phyloP scores from a whole-genome alignment of 1,284 basidiomycete species.

The Abortiporus biennis region DNA sequence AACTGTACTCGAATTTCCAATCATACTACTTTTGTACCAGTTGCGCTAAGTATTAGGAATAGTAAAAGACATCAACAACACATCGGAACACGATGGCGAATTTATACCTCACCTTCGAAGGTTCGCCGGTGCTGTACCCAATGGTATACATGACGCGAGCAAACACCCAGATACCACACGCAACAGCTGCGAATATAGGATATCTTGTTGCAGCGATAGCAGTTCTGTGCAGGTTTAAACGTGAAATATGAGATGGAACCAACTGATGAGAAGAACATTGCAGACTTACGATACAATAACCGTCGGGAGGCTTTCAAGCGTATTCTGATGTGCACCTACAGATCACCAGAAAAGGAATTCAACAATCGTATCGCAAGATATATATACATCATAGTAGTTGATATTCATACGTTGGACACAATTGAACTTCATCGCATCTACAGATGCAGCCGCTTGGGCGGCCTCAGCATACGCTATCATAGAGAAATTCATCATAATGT shows the following conservation, averaged over 20 bases:
- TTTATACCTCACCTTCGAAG: conserved; percentile 32
- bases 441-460: conserved; percentile 31
- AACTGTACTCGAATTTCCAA: too few relatives aligned
- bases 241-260: neutral
- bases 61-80: too few relatives aligned
- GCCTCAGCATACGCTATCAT: conserved; percentile 50
- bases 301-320: conserved; percentile 43
- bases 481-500: too few relatives aligned
- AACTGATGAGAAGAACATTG: conserved; percentile 2
- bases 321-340: conserved; percentile 69
- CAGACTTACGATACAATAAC: conserved; percentile 12
- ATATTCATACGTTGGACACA: conserved; percentile 47
- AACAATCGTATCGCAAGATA: too few relatives aligned
- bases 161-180: conserved; percentile 48
- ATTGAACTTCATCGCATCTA: conserved; percentile 37
- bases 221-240: conserved; percentile 41
- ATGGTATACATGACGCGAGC: conserved; percentile 56
- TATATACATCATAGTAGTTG: too few relatives aligned
- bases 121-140: conserved; percentile 49
- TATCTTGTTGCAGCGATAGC: conserved; percentile 50
- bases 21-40: too few relatives aligned
- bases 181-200: conserved; percentile 49
- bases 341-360: too few relatives aligned
- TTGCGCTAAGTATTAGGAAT: too few relatives aligned
- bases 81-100: too few relatives aligned